These are phyloP conservation scores for Boletus insuetus DNA, from an alignment of 768 basidiomycete species.

Conservation along the genomic window DNA sequence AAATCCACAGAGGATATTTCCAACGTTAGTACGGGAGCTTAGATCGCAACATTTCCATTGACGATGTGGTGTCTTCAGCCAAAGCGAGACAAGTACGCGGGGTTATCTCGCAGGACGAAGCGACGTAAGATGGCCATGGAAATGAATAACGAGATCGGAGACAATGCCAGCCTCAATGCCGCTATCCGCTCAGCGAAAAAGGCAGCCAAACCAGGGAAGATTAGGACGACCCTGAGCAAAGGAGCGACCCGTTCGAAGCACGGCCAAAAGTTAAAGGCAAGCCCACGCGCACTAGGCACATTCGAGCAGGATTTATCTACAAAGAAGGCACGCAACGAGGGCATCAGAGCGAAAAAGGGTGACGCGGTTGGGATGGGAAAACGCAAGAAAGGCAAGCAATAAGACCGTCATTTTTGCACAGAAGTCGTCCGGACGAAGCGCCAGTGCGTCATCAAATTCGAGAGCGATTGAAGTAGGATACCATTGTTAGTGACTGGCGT, in stretches of 20 bases:
- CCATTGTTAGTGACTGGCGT: neutral
- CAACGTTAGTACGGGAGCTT: constrained; percentile 37
- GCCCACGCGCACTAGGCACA: constrained; percentile 33
- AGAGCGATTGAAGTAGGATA: neutral
- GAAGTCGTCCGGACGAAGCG: neutral
- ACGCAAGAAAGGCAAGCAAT: constrained; percentile 41
- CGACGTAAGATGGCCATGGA: constrained; percentile 85
- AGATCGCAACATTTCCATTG: neutral
- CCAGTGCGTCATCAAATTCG: neutral
- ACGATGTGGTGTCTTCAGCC: constrained; percentile 41
- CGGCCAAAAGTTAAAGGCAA: constrained; percentile 31
- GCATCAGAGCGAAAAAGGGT: constrained; percentile 62
- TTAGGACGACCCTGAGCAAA: constrained; percentile 52
- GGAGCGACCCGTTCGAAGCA: constrained; percentile 33
- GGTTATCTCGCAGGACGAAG: constrained; percentile 84
- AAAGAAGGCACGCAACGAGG: constrained; percentile 46
- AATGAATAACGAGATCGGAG: constrained; percentile 65
- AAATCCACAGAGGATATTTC: constrained; percentile 32
- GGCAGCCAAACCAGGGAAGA: constrained; percentile 67
- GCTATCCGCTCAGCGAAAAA: constrained; percentile 90
- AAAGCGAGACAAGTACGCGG: constrained; percentile 74
- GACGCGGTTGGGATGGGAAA: constrained; percentile 55
- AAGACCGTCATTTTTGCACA: neutral
- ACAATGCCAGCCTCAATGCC: constrained; percentile 55
- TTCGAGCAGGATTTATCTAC: constrained; percentile 64